Base-by-base conservation (phyloP, 768 basidiomycete species). In the Hebeloma cylindrosporum region DNA sequence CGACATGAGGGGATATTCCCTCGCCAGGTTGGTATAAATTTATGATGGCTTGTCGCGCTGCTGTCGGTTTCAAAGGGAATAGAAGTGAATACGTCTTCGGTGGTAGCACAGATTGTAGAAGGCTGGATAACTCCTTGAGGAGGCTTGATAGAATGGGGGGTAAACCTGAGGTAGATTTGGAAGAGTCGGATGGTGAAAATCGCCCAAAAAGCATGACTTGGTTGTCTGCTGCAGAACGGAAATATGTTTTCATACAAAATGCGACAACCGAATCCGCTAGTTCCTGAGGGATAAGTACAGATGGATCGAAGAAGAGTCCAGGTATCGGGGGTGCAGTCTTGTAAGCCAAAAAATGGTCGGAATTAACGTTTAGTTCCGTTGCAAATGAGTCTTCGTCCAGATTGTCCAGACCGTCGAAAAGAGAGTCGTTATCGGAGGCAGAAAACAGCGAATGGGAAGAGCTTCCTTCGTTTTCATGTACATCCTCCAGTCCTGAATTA, bases 1-100 rank as follows among this genome's bases (percentile, higher is more conserved):
- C 94, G 31, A 98, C 77, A 54, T 97, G 94, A 0, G 90, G 78
- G 0, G 82, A 71, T 52, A 98, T 97, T 8, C 94, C 94, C 61
- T 93, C 82, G 5, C 94, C 94, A 0, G 93, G 90, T 16, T 69
- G 68, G 61, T 98, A 98, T 1, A 93, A 70, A 61, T 97, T 98
- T 40, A 97, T 54, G 44, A 97, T 98, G 1, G 82, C 88, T 60
- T 97, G 93, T 20, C 91, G 75, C 0, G 88, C 84, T 32, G 56
- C 60, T 18, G 65, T 62, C 22, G 73, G 66, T 32, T 58, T 52
- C 4, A 49, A 47, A 1, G 85, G 83, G 56, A 91, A 91, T 17
- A 91, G 71, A 14, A 88, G 69, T 5, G 62, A 56, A 50, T 83
- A 73, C 0, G 71, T 75, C 20, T 69, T 60, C 2, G 57, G 37